Percentiles rank a stretch among this genome's conserved stretches.
Conservation (phyloP, 1,139 yeast genomes). For the Lodderomyces metapsilosis region DNA sequence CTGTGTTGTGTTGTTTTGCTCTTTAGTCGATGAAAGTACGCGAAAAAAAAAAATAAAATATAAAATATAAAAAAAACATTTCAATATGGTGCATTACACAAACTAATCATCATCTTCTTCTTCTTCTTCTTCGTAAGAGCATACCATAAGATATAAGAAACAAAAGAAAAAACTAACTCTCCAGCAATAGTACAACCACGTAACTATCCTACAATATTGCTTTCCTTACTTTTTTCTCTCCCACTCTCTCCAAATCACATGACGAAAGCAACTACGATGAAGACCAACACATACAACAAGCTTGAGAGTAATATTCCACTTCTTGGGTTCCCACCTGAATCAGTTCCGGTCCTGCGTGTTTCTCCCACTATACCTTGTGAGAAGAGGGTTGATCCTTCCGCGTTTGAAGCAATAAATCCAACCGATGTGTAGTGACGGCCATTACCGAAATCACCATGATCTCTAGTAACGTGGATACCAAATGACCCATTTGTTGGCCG, state of each 20-base stretch:
- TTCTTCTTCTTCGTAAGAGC: too few species aligned
- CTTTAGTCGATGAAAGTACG: not conserved
- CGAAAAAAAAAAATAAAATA: slow-evolving; percentile 1
- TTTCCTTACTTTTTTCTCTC: not conserved
- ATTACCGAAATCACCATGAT: not conserved
- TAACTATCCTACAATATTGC: too few species aligned
- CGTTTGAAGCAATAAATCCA: not conserved
- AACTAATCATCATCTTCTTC: too few species aligned
- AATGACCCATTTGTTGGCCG: not conserved
- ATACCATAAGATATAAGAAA: not conserved
- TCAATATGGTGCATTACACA: slow-evolving; percentile 1
- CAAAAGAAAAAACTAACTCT: too few species aligned
- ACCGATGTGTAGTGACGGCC: not conserved
- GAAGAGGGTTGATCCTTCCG: not conserved
- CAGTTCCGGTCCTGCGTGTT: not conserved
- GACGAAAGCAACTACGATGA: not conserved
- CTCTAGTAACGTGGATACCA: not conserved
- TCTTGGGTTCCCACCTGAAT: not conserved
- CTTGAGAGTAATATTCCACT: not conserved
- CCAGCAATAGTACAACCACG: too few species aligned
- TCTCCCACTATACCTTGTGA: not conserved
- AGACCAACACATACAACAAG: not conserved
- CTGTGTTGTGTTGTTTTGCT: not conserved
- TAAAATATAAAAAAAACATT: not conserved
- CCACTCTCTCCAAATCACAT: not conserved